Evolutionary conservation across 2,329 filamentous ascomycete genomes (phyloP).

Genomic region (Oidium heveae): DNA sequence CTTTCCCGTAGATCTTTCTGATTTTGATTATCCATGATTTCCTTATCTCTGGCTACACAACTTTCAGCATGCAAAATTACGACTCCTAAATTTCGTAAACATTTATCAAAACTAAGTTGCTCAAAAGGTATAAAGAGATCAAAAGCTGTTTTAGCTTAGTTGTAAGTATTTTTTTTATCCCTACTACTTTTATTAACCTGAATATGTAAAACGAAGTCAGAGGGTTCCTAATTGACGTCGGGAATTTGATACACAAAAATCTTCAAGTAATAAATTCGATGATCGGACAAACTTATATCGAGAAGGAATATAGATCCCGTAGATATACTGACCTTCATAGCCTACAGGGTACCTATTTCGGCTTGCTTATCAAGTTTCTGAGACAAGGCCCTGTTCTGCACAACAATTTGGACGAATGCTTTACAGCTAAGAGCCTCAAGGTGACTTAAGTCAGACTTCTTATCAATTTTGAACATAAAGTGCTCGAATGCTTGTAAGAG

Average conservation of each 20-base stretch:
- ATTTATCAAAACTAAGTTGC: constrained; percentile 1
- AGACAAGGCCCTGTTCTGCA: neutral
- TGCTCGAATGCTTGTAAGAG: neutral
- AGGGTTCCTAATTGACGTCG: neutral
- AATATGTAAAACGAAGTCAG: neutral
- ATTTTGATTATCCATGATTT: neutral
- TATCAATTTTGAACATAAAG: neutral
- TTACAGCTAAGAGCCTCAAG: neutral
- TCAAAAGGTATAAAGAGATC: neutral
- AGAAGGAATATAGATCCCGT: neutral
- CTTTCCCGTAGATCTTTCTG: neutral
- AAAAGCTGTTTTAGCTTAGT: neutral
- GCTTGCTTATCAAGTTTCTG: neutral
- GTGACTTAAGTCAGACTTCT: neutral
- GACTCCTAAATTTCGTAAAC: neutral
- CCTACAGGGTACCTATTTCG: neutral
- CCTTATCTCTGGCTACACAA: neutral
- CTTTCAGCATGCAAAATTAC: neutral
- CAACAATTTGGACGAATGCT: neutral
- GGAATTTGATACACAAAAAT: neutral
- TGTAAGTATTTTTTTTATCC: neutral
- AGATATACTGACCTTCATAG: neutral
- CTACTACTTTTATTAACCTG: constrained; percentile 1
- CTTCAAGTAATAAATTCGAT: neutral
- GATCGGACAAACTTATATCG: neutral